phyloP scores from a whole-genome alignment of 108 stramenopile genomes.

The Skeletonema tropicum region DNA sequence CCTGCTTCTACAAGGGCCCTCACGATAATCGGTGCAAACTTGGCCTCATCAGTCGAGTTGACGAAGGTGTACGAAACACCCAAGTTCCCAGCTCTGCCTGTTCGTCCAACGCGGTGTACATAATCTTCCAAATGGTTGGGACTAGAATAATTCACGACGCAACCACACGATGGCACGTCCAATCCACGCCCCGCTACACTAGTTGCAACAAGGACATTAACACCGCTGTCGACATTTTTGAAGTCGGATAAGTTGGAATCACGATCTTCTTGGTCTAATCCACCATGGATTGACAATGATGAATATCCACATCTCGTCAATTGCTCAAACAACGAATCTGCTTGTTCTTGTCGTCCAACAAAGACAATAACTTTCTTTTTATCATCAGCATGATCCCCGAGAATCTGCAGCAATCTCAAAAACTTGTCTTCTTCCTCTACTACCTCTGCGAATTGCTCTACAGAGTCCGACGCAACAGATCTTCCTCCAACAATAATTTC shows the following conservation, averaged over 20 bases:
- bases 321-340: constrained; percentile 94
- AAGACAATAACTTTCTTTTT: constrained; percentile 96
- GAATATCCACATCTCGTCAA: constrained; percentile 93
- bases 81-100: constrained; percentile 93
- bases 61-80: constrained; percentile 98
- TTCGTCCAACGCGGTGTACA: constrained; percentile 97
- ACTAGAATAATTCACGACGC: constrained; percentile 97
- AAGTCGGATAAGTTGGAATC: constrained; percentile 98
- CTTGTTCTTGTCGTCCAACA: constrained; percentile 95
- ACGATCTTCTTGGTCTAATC: constrained; percentile 99
- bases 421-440: constrained; percentile 97
- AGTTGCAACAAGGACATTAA: constrained; percentile 93
- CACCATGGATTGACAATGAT: constrained; percentile 96
- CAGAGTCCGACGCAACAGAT: constrained; percentile 92
- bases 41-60: constrained; percentile 90
- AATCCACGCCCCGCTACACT: constrained; percentile 95
- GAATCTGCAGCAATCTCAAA: constrained; percentile 93
- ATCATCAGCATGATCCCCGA: constrained; percentile 95
- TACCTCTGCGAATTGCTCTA: constrained; percentile 93
- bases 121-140: constrained; percentile 99
- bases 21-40: constrained; percentile 93
- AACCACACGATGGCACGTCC: constrained; percentile 90
- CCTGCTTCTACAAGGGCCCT: constrained; percentile 92
- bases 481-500: constrained; percentile 98
- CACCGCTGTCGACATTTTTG: constrained; percentile 80